Base-by-base conservation (phyloP, 129 eudicot species). In the Tanacetum coccineum region DNA sequence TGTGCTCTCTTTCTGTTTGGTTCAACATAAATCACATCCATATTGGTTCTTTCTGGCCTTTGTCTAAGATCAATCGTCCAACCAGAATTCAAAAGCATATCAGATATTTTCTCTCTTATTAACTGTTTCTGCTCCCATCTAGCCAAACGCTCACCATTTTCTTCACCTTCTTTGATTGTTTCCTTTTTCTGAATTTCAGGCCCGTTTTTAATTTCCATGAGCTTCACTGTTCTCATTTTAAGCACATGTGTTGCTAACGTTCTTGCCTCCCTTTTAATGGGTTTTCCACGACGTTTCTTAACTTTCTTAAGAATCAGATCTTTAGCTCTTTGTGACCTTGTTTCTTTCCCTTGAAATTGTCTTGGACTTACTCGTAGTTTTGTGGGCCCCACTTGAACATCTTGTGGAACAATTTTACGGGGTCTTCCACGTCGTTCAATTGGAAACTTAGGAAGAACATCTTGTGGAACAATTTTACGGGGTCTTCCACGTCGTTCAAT, bases 61-160 rank as follows among this genome's bases (percentile, higher is more conserved):
- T 78, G 89, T 70, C 84, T 67, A n/a, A 79, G 72, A 10, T 93
- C 86, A 50, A 93, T 51, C 17, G 62, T 74, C 98, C 98, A 93
- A 3, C 98, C 96, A 6, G 89, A 86, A n/a, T 72, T 70, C 42
- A 6, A 17, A 46, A 93, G 80, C 75, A 93, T 82, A n/a, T 53
- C 62, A 19, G 79, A 53, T 21, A 93, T 84, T 73, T 84, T 82
- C 18, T 84, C 80, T 77, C 91, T 80, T 11, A 93, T 32, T 17
- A 77, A 30, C 77, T 84, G 85, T 75, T 77, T 74, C 59, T 71
- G 54, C 63, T 77, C 72, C 32, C 73, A 47, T 9, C 73, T 80
- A 6, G 80, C 78, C 73, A 67, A 14, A 54, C 49, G 60, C 67
- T 51, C 32, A 67, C 15, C 58, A 51, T 14, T 64, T 62, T 58